Percentiles rank a stretch among this genome's conserved stretches.
Conservation (phyloP, 768 basidiomycete genomes). For the Amanita rimosa region DNA sequence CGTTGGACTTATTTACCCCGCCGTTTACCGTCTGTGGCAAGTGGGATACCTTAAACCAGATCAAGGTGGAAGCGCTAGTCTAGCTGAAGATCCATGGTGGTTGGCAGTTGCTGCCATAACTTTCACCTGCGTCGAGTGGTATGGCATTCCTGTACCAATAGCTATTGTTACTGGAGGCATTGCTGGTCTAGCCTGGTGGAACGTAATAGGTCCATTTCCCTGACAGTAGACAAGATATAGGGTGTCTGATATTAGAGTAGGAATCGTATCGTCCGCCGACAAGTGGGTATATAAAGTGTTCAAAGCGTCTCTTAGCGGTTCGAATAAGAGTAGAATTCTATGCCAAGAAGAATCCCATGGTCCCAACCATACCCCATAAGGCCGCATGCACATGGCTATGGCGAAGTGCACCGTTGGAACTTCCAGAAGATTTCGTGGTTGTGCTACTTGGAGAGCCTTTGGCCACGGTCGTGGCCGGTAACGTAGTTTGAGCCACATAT, state of each 20-base stretch:
- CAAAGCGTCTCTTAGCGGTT: neutral
- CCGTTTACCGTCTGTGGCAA: conserved; percentile 28
- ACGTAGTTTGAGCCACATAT: neutral
- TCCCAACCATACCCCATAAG: neutral
- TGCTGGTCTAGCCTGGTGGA: conserved; percentile 33
- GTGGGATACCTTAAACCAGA: conserved; percentile 22
- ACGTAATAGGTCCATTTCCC: conserved; percentile 13
- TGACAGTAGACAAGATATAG: neutral
- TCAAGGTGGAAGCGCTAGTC: conserved; percentile 16
- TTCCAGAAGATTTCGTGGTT: neutral
- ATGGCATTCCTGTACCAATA: conserved; percentile 23
- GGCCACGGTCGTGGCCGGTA: neutral
- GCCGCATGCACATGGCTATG: neutral
- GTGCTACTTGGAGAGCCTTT: neutral
- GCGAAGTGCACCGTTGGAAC: neutral
- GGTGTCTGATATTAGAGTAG: neutral
- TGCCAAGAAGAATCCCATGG: neutral
- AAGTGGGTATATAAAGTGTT: neutral
- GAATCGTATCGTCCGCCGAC: neutral
- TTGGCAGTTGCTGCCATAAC: conserved; percentile 27
- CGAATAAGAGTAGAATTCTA: neutral
- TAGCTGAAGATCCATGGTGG: conserved; percentile 36
- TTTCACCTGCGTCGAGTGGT: conserved; percentile 32
- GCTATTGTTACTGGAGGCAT: conserved; percentile 28
- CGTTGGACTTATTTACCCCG: conserved; percentile 29